A percentile compares a stretch with the other conserved stretches of the same genome.
Evolutionary conservation across 768 basidiomycete genomes (phyloP).

Genomic region (Mycena latifolia): DNA sequence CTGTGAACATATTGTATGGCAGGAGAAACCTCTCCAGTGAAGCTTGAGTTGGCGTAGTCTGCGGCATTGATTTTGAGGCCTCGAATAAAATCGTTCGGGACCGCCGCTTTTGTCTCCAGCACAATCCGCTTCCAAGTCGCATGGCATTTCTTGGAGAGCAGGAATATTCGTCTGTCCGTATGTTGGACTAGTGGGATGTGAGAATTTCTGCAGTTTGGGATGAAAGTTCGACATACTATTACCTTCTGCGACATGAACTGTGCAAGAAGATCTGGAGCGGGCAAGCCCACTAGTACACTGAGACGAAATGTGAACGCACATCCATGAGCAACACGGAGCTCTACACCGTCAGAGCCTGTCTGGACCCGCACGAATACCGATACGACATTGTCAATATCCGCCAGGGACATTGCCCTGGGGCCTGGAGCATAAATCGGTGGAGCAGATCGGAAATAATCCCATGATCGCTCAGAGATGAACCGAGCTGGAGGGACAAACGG

Average conservation of each 20-base stretch:
- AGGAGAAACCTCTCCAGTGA: no score
- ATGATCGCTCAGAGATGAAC: slow-evolving; percentile 40
- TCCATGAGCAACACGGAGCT: slow-evolving; percentile 89
- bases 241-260: slow-evolving; percentile 86
- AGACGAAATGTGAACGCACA: slow-evolving; percentile 61
- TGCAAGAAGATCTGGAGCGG: slow-evolving; percentile 38
- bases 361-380: slow-evolving; percentile 72
- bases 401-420: slow-evolving; percentile 67
- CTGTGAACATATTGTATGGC: slow-evolving; percentile 71
- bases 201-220: neutral
- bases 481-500: slow-evolving; percentile 69
- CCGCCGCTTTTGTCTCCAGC: slow-evolving; percentile 63
- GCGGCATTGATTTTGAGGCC: slow-evolving; percentile 87
- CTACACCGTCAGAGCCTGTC: slow-evolving; percentile 88
- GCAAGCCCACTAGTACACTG: neutral
- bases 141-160: slow-evolving; percentile 58
- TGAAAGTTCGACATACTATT: slow-evolving; percentile 25
- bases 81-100: slow-evolving; percentile 72
- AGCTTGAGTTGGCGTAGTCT: slow-evolving; percentile 67
- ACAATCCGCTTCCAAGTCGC: slow-evolving; percentile 71
- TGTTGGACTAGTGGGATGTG: slow-evolving; percentile 51
- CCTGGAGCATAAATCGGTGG: slow-evolving; percentile 70
- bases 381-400: slow-evolving; percentile 73
- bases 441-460: slow-evolving; percentile 50
- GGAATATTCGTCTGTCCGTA: slow-evolving; percentile 73